Percentiles rank a stretch among this genome's conserved stretches.
Conservation (phyloP, 495 filamentous ascomycete genomes). For the Tuber magnatum region DNA sequence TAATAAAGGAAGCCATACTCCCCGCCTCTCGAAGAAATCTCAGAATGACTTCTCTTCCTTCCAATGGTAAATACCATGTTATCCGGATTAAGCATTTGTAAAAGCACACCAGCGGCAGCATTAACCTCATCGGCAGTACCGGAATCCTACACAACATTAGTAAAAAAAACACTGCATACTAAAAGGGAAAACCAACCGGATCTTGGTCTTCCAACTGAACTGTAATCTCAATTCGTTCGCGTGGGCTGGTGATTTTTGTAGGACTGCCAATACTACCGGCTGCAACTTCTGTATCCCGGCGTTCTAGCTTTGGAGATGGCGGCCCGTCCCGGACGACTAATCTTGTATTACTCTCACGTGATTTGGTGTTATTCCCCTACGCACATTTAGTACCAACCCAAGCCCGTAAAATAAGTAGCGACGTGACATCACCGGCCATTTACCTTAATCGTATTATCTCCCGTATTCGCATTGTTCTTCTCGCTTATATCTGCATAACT, state of each 20-base stretch:
- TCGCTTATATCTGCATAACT: neutral
- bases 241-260: neutral
- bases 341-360: neutral
- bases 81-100: neutral
- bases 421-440: neutral
- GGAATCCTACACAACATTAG: neutral
- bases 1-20: slow-evolving; percentile 12
- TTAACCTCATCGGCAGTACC: neutral
- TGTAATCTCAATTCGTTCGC: neutral
- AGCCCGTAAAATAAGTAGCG: neutral
- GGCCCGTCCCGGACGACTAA: slow-evolving; percentile 1
- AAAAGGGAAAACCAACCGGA: neutral
- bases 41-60: slow-evolving; percentile 30
- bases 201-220: neutral
- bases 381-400: neutral
- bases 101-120: neutral
- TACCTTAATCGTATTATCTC: neutral
- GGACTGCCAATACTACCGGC: neutral
- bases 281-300: neutral
- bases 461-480: neutral
- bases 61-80: neutral
- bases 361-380: neutral
- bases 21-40: slow-evolving; percentile 13
- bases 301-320: neutral
- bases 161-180: neutral